Base-by-base conservation (phyloP, 495 filamentous ascomycete species). In the Penicillium daleae region DNA sequence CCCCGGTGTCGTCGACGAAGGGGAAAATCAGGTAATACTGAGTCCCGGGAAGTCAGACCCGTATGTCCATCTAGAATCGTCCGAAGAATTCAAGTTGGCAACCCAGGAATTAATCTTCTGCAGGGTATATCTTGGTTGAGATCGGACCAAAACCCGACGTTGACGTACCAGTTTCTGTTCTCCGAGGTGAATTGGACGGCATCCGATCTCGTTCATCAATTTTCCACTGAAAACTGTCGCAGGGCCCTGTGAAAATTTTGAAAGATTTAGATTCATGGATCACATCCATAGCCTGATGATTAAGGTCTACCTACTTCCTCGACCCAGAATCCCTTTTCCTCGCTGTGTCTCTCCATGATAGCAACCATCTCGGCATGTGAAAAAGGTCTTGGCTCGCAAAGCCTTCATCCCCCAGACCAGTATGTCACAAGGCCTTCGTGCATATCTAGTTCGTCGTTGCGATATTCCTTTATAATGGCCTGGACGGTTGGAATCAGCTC, bases 171-270 rank as follows among this genome's bases (percentile, higher is more conserved):
- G 1, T 1, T 21, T 42, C 39, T 9, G n/a, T n/a, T n/a, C n/a
- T 21, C 2, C 8, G 13, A 21, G 39, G 21, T 0, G 8, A 8
- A 19, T 0, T 2, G 4, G 5, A 3, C 5, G 6, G 0, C 0
- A 1, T 1, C 1, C 17, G 10, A 42, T n/a, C 0, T 3, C 1
- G n/a, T 21, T 6, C 39, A 21, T 21, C 39, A 21, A 6, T 8
- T 21, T 42, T 21, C 5, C 39, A 9, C 39, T 21, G 2, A 1
- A 9, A 21, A 7, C 19, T 5, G 0, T 5, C 39, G n/a, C n/a
- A 21, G n/a, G 21, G 13, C n/a, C 7, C 39, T 42, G n/a, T 4
- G 19, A 4, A 42, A 19, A 42, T 1, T n/a, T 2, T n/a, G n/a
- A 19, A 42, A 6, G 2, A 5, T 5, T 42, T 42, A 42, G 39